Base-by-base conservation (phyloP, 2,329 filamentous ascomycete species). In the Penicillium nordicum region DNA sequence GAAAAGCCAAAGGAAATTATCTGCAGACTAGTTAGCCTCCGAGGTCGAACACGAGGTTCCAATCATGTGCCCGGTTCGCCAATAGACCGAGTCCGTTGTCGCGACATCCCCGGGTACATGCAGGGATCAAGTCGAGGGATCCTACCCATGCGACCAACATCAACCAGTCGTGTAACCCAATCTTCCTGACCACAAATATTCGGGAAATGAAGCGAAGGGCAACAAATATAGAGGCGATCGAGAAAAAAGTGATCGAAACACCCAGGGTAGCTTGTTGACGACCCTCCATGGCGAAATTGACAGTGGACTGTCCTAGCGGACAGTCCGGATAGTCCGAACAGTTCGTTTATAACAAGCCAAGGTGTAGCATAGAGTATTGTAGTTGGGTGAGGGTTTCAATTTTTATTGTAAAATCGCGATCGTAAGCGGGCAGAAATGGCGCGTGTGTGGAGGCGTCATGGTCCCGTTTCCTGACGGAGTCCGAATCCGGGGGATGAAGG, bases 151-250 rank as follows among this genome's bases (percentile, higher is more conserved):
- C 90, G 40, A 89, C 63, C 11, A 91, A 73, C 73, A 96, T 94
- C 65, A 89, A 84, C 73, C 87, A 88, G 78, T 96, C 92, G 74
- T 96, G 91, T 78, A 84, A 83, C 53, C 82, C 85, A 50, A 91
- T 75, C 53, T 82, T 86, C 63, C 84, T 84, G 54, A 96, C 87
- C 48, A 97, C 87, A 45, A 82, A 84, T 48, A 84, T 80, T 29
- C 92, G 84, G 58, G 89, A 91, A 41, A 90, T 76, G 63, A 96
- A 79, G 53, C 92, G 86, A 36, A 89, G 82, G 41, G 80, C 79
- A 63, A 96, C 89, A 69, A 96, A 93, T 53, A 88, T 68, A 38
- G 88, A 88, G 50, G 89, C 85, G 50, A 92, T 72, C 23, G 82
- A 81, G 59, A 92, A 81, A 50, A 78, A 63, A 51, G 72, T 65